phyloP scores from a whole-genome alignment of 345 rosid species.

The Alliaria petiolata region DNA sequence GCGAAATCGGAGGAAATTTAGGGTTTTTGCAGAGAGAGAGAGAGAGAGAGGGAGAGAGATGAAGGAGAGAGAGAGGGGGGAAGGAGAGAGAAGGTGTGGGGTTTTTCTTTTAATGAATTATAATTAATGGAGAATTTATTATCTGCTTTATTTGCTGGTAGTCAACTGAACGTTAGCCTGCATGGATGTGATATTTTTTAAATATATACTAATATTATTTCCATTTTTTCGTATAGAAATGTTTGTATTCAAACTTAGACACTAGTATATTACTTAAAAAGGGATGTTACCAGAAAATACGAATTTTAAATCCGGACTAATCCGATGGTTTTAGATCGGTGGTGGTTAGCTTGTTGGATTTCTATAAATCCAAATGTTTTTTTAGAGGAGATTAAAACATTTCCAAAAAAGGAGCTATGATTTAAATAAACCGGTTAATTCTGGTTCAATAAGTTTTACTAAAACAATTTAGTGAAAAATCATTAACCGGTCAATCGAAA shows the following conservation, averaged over 20 bases:
- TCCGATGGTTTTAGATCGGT: not conserved
- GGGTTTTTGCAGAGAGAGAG: conserved; percentile 38
- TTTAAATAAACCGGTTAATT: not conserved
- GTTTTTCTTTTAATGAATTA: conserved; percentile 24
- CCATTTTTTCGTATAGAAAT: not conserved
- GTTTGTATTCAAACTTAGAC: not conserved
- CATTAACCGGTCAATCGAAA: too few relatives aligned
- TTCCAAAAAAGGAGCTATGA: not conserved
- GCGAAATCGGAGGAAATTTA: conserved; percentile 31
- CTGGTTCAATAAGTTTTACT: too few relatives aligned
- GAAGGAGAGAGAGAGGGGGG: not conserved
- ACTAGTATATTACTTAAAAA: not conserved
- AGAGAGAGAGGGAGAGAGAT: not conserved
- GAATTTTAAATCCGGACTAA: not conserved
- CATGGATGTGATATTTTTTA: conserved; percentile 50
- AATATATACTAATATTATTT: too few relatives aligned
- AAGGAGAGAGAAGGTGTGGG: conserved; percentile 7
- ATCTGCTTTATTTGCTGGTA: conserved; percentile 33
- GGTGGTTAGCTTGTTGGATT: not conserved
- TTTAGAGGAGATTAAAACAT: too few relatives aligned
- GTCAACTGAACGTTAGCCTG: conserved; percentile 81
- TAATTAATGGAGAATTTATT: conserved; percentile 33
- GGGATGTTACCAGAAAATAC: not conserved
- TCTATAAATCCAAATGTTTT: not conserved
- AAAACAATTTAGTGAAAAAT: too few relatives aligned